Evolutionary conservation across 208 protist genomes (phyloP).

Genomic region (Leishmania tarentolae): DNA sequence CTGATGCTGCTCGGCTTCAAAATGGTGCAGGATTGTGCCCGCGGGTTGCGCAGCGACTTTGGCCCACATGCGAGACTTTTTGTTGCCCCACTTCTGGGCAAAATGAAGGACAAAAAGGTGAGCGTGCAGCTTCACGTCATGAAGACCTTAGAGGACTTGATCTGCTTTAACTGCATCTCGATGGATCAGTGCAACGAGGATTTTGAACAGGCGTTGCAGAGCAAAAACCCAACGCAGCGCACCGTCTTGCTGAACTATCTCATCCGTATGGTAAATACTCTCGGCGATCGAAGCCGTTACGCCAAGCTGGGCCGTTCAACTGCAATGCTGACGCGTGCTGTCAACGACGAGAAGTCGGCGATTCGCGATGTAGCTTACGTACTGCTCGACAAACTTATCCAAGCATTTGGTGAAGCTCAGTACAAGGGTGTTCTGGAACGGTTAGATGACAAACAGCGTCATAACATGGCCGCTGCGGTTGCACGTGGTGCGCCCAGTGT

Average conservation of each 20-base stretch:
- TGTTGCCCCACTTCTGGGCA: slow-evolving; percentile 75
- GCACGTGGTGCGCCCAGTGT: slow-evolving; percentile 21
- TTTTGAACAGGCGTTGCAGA: slow-evolving; percentile 68
- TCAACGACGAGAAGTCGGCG: slow-evolving; percentile 84
- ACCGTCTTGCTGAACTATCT: slow-evolving; percentile 67
- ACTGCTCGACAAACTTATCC: slow-evolving; percentile 59
- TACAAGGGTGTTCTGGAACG: slow-evolving; percentile 52
- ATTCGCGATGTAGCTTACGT: slow-evolving; percentile 72
- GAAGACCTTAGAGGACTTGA: slow-evolving; percentile 72
- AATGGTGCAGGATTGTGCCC: slow-evolving; percentile 82
- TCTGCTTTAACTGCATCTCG: slow-evolving; percentile 77
- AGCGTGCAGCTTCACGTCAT: slow-evolving; percentile 82
- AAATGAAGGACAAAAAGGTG: slow-evolving; percentile 92
- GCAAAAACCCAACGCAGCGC: slow-evolving; percentile 84
- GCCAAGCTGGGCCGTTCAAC: slow-evolving; percentile 40
- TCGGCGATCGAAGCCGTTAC: slow-evolving; percentile 50
- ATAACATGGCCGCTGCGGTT: slow-evolving; percentile 42
- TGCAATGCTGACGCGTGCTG: slow-evolving; percentile 60
- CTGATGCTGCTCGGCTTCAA: slow-evolving; percentile 86
- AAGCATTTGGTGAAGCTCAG: slow-evolving; percentile 51
- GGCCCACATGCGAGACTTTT: slow-evolving; percentile 50
- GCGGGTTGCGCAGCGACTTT: slow-evolving; percentile 62
- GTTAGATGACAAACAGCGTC: slow-evolving; percentile 80
- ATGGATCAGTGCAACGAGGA: slow-evolving; percentile 88
- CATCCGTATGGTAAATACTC: slow-evolving; percentile 53